Conservation (phyloP, 1,284 basidiomycete genomes). For the Cutaneotrichosporon sp. region DNA sequence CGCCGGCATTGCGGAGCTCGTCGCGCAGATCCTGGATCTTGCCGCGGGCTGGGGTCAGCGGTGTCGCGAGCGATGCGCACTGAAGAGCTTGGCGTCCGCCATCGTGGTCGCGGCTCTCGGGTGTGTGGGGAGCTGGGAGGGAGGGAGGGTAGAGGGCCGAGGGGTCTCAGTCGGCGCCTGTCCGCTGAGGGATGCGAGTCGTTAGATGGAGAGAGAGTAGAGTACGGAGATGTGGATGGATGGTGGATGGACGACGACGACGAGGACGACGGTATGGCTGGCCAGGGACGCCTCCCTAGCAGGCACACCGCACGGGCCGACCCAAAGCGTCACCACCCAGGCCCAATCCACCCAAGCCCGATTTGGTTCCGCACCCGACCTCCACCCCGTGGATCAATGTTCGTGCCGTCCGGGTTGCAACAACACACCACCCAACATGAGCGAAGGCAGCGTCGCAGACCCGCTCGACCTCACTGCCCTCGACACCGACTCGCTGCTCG, state of each 20-base stretch:
- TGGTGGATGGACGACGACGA: too few species aligned
- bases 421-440: neutral
- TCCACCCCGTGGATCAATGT: too few species aligned
- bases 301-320: too few species aligned
- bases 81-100: slow-evolving; percentile 56
- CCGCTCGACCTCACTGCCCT: slow-evolving; percentile 43
- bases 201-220: too few species aligned
- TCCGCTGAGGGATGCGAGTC: too few species aligned
- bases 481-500: slow-evolving; percentile 43
- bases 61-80: slow-evolving; percentile 21
- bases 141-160: neutral
- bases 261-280: too few species aligned
- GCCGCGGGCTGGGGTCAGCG: slow-evolving; percentile 61
- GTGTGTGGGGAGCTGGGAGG: neutral
- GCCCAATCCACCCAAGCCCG: too few species aligned
- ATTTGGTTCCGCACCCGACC: too few species aligned
- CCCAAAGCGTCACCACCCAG: too few species aligned
- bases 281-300: too few species aligned
- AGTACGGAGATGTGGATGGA: too few species aligned
- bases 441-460: slow-evolving; percentile 12
- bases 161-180: neutral
- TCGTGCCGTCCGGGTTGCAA: neutral
- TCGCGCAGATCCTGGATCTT: slow-evolving; percentile 79
- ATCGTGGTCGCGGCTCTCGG: slow-evolving; percentile 27
- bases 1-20: slow-evolving; percentile 82